Conservation (phyloP, 2,329 filamentous ascomycete genomes). For the Colletotrichum australisinense region DNA sequence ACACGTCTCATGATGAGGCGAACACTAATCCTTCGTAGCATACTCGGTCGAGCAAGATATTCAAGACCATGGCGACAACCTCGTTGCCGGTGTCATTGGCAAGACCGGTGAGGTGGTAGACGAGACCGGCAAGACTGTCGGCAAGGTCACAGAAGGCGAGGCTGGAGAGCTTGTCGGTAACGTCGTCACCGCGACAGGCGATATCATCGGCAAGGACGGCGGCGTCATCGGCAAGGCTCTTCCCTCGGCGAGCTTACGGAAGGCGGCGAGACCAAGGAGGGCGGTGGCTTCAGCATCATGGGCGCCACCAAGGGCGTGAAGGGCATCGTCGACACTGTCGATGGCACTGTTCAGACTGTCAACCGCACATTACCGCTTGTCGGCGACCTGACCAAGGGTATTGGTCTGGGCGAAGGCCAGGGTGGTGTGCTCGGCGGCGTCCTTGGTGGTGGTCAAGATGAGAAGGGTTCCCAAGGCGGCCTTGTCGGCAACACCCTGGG, state of each 20-base stretch:
- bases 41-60: slow-evolving; percentile 34
- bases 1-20: fast-evolving
- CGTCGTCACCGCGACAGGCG: slow-evolving; percentile 49
- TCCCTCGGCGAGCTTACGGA: slow-evolving; percentile 52
- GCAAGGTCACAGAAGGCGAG: slow-evolving; percentile 54
- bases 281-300: slow-evolving; percentile 43
- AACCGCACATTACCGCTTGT: slow-evolving; percentile 36
- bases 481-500: slow-evolving; percentile 4
- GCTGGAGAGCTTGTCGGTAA: slow-evolving; percentile 54
- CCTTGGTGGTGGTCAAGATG: slow-evolving; percentile 1
- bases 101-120: slow-evolving; percentile 59
- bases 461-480: slow-evolving; percentile 8
- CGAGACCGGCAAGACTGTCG: slow-evolving; percentile 54
- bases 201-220: slow-evolving; percentile 49
- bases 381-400: slow-evolving; percentile 35
- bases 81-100: slow-evolving; percentile 55
- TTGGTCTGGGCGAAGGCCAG: slow-evolving; percentile 34
- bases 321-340: slow-evolving; percentile 36
- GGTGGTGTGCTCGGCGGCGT: slow-evolving; percentile 33
- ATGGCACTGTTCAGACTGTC: slow-evolving; percentile 41
- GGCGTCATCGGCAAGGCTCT: slow-evolving; percentile 55
- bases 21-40: not conserved
- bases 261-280: slow-evolving; percentile 48
- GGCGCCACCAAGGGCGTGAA: slow-evolving; percentile 43
- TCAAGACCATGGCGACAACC: slow-evolving; percentile 45